Conservation (phyloP, 768 basidiomycete species). For the Mycena albidolilacea region DNA sequence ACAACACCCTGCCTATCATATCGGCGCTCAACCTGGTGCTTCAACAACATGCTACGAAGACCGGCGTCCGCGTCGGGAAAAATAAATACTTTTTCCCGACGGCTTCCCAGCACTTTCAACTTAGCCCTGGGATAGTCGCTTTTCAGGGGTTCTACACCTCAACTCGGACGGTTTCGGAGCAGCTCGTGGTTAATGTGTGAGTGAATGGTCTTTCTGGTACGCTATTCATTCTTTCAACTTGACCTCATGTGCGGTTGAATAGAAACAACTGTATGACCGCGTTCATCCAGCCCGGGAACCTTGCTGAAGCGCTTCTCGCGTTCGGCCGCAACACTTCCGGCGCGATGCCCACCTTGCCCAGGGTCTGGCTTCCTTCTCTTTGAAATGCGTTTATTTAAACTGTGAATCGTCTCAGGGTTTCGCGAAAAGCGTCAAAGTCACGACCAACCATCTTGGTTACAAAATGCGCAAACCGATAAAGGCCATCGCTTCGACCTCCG, state of each 20-base stretch:
- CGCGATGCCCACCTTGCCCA: slow-evolving; percentile 61
- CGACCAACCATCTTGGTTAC: slow-evolving; percentile 70
- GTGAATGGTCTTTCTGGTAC: slow-evolving; percentile 26
- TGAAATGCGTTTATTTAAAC: not conserved
- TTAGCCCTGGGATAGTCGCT: slow-evolving; percentile 42
- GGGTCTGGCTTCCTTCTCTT: slow-evolving; percentile 23
- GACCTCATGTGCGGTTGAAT: not conserved
- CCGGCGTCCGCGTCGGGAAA: slow-evolving; percentile 57
- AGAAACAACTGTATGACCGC: slow-evolving; percentile 72
- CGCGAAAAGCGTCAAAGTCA: slow-evolving; percentile 69
- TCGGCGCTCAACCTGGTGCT: slow-evolving; percentile 65
- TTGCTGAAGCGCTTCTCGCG: slow-evolving; percentile 69
- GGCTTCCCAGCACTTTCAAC: slow-evolving; percentile 18
- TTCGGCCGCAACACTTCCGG: slow-evolving; percentile 62
- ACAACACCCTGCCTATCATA: slow-evolving; percentile 55
- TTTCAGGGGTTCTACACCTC: slow-evolving; percentile 64
- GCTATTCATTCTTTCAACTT: not conserved
- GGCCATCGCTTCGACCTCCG: slow-evolving; percentile 52
- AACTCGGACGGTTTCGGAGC: slow-evolving; percentile 62
- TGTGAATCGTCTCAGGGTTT: slow-evolving; percentile 48
- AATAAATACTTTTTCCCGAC: slow-evolving; percentile 61
- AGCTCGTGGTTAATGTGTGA: slow-evolving; percentile 70
- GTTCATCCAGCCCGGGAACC: slow-evolving; percentile 71
- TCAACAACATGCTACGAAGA: slow-evolving; percentile 52
- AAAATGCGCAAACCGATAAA: slow-evolving; percentile 64